Percentiles rank a stretch among this genome's conserved stretches.
phyloP scores from a whole-genome alignment of 306 rosid species.

The Quercus berberidifolia region DNA sequence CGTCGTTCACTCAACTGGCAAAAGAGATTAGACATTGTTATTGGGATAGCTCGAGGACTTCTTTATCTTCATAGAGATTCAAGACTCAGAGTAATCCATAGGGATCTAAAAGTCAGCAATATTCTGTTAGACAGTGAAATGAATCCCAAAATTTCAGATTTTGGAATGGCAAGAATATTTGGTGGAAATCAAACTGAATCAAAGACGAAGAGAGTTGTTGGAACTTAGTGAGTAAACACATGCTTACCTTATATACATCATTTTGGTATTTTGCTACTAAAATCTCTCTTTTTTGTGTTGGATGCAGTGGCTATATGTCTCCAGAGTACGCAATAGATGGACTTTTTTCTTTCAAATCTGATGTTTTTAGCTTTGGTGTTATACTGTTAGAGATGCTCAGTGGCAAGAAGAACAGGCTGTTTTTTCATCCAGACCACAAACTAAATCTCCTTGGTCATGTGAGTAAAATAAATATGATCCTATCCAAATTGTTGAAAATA shows the following conservation, averaged over 20 bases:
- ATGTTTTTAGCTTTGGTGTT: conserved; percentile 42
- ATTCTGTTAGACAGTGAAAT: conserved; percentile 35
- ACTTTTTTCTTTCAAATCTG: conserved; percentile 36
- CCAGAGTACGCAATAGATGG: conserved; percentile 44
- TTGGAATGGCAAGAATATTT: conserved; percentile 46
- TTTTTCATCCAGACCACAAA: conserved; percentile 42
- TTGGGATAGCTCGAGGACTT: conserved; percentile 56
- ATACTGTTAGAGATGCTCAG: conserved; percentile 34
- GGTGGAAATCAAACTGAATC: conserved; percentile 40
- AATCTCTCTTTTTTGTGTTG: neutral
- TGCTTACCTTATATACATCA: neutral
- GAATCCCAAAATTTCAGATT: conserved; percentile 47
- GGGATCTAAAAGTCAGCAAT: conserved; percentile 41
- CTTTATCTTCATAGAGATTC: conserved; percentile 60
- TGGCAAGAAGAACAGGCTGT: conserved; percentile 39
- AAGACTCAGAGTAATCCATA: conserved; percentile 39
- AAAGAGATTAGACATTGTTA: conserved; percentile 39
- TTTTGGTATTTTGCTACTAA: neutral
- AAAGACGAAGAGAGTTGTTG: conserved; percentile 39
- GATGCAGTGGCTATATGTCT: conserved; percentile 36
- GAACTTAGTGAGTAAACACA: conserved; percentile 36
- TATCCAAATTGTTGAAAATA: neutral
- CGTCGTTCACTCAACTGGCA: conserved; percentile 39
- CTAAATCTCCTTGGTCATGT: conserved; percentile 48
- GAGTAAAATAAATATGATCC: conserved; percentile 14